Conservation (phyloP, 441 rosid species). For the Erysimum cheiri region DNA sequence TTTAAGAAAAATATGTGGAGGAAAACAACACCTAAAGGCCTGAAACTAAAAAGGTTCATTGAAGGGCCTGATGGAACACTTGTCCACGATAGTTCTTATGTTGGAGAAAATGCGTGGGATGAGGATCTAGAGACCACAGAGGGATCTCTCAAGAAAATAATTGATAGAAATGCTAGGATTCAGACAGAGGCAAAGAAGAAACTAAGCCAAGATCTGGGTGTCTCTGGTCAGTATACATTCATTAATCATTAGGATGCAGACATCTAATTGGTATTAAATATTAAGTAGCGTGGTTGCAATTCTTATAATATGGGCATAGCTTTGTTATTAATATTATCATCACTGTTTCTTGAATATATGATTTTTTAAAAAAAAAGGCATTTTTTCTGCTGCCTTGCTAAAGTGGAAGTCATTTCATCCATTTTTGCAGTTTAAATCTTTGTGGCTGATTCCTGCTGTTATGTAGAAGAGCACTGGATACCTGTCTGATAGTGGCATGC, state of each 20-base stretch:
- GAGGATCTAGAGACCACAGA: slow-evolving; percentile 65
- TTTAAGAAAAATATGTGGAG: slow-evolving; percentile 90
- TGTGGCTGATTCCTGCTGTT: slow-evolving; percentile 11
- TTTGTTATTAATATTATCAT: slow-evolving; percentile 22
- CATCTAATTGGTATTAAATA: slow-evolving; percentile 9
- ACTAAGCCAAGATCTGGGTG: slow-evolving; percentile 67
- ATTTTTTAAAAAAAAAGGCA: not conserved
- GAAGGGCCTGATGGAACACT: slow-evolving; percentile 84
- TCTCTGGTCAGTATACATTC: slow-evolving; percentile 58
- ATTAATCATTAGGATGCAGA: slow-evolving; percentile 27
- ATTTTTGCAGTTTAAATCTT: not conserved
- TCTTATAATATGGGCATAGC: slow-evolving; percentile 4
- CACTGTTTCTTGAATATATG: slow-evolving; percentile 17
- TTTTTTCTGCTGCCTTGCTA: not conserved
- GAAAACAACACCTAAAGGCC: slow-evolving; percentile 84
- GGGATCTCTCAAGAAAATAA: slow-evolving; percentile 61
- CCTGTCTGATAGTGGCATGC: not conserved
- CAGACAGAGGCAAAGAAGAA: slow-evolving; percentile 70
- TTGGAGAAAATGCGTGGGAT: slow-evolving; percentile 95
- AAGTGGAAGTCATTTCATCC: not conserved
- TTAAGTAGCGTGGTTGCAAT: slow-evolving; percentile 5
- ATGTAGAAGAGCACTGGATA: not conserved
- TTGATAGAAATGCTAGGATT: slow-evolving; percentile 59
- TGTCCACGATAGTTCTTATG: slow-evolving; percentile 78
- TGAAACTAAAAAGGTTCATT: slow-evolving; percentile 83